Evolutionary conservation across 1,139 yeast species (phyloP).

Genomic region (Yamadazyma songkhlaensis): DNA sequence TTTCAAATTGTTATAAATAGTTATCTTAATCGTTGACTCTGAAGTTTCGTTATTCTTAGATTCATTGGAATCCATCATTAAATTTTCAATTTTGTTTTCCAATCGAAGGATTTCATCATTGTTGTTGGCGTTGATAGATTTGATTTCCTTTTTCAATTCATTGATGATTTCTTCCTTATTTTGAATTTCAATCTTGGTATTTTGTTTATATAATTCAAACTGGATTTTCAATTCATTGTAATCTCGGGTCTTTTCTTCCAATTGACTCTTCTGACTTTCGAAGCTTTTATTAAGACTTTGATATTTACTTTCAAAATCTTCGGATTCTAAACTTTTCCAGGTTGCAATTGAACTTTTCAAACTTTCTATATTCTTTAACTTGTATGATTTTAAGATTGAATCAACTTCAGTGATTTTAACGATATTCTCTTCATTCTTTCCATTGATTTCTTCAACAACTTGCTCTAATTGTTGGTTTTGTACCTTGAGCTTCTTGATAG

Average conservation of each 20-base stretch:
- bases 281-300: constrained; percentile 37
- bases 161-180: constrained; percentile 26
- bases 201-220: constrained; percentile 38
- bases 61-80: constrained; percentile 21
- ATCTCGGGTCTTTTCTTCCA: constrained; percentile 38
- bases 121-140: constrained; percentile 32
- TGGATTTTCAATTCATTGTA: constrained; percentile 40
- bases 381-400: constrained; percentile 26
- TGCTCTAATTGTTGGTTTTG: constrained; percentile 44
- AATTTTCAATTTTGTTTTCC: constrained; percentile 46
- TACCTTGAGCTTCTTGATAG: constrained; percentile 60
- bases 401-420: constrained; percentile 32
- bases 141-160: constrained; percentile 26
- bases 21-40: neutral
- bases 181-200: constrained; percentile 31
- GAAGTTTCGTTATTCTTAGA: constrained; percentile 11
- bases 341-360: constrained; percentile 20
- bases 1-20: constrained; percentile 53
- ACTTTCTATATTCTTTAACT: constrained; percentile 25
- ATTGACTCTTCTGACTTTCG: constrained; percentile 33
- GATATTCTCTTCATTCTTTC: constrained; percentile 28
- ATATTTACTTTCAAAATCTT: constrained; percentile 18
- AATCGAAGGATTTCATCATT: constrained; percentile 46
- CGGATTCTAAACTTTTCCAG: constrained; percentile 12
- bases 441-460: constrained; percentile 32